These are phyloP conservation scores for Ilex asprella DNA, from an alignment of 257 asterid genomes.

Conservation along the genomic window DNA sequence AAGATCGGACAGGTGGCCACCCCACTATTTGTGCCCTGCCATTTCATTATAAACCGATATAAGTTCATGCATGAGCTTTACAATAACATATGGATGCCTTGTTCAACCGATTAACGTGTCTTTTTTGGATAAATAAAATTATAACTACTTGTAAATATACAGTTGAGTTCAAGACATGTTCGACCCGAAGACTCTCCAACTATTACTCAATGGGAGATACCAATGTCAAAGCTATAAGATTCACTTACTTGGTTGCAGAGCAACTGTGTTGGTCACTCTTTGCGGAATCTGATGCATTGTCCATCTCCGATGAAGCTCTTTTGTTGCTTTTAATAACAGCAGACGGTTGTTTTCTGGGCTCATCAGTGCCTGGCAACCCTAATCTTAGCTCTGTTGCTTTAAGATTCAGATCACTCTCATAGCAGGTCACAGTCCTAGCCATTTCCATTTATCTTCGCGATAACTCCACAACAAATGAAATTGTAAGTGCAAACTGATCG, in stretches of 20 bases:
- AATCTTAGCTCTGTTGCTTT: background rate
- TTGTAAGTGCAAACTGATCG: background rate
- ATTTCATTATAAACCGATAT: background rate
- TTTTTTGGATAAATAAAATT: too few relatives aligned
- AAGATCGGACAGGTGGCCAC: slow-evolving; percentile 94
- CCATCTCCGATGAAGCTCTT: background rate
- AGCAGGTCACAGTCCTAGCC: background rate
- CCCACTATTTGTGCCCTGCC: slow-evolving; percentile 64
- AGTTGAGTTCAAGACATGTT: too few relatives aligned
- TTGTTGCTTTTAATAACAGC: background rate
- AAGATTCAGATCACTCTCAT: background rate
- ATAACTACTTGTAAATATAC: too few relatives aligned
- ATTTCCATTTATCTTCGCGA: background rate
- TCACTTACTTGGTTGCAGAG: background rate
- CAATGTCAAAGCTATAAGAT: background rate
- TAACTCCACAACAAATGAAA: background rate
- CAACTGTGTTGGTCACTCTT: background rate
- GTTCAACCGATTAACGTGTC: too few relatives aligned
- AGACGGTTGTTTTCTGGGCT: background rate
- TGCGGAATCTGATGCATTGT: background rate
- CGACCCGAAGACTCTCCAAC: too few relatives aligned
- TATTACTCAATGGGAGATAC: too few relatives aligned
- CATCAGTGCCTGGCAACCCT: slow-evolving; percentile 1
- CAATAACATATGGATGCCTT: too few relatives aligned
- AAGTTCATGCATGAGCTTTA: too few relatives aligned